A percentile compares a stretch with the other conserved stretches of the same genome.
phyloP scores from a whole-genome alignment of 768 basidiomycete genomes.

The Hemileccinum rubropunctum region DNA sequence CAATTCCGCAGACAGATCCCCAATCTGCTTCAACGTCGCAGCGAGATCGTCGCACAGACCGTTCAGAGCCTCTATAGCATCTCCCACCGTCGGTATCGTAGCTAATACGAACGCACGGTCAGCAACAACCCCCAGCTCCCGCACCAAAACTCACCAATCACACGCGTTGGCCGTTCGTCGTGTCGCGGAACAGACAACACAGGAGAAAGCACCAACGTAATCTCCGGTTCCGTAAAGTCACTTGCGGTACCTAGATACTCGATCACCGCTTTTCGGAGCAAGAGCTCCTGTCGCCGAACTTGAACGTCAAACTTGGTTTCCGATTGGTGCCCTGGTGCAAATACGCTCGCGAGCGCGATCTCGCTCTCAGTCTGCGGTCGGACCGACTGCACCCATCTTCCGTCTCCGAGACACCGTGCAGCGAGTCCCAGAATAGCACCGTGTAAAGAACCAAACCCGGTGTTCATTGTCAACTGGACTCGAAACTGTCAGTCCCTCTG shows the following conservation, averaged over 20 bases:
- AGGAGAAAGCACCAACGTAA: constrained; percentile 69
- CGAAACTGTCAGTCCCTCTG: not conserved
- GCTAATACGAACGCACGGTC: constrained; percentile 37
- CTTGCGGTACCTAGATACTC: constrained; percentile 69
- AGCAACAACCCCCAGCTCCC: not conserved
- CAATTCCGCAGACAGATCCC: constrained; percentile 67
- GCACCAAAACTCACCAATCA: constrained; percentile 46
- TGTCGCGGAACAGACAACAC: constrained; percentile 54
- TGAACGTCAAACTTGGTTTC: constrained; percentile 58
- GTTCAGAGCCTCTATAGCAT: constrained; percentile 65
- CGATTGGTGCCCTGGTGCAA: constrained; percentile 53
- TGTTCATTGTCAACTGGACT: constrained; percentile 52
- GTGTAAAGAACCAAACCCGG: constrained; percentile 87
- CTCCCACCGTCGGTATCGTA: constrained; percentile 73
- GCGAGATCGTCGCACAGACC: constrained; percentile 61
- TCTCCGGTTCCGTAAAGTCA: constrained; percentile 77
- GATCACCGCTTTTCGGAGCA: constrained; percentile 60
- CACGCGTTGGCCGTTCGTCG: constrained; percentile 56
- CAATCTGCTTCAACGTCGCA: constrained; percentile 61
- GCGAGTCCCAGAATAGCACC: constrained; percentile 73
- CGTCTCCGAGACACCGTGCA: constrained; percentile 62
- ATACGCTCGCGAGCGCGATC: constrained; percentile 47
- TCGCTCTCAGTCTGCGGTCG: constrained; percentile 68
- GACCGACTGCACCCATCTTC: constrained; percentile 55
- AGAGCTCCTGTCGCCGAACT: constrained; percentile 53